Evolutionary conservation across 1,284 basidiomycete genomes (phyloP), one percentile per base, ranked within the genome.

Genomic region (Ganoderma resinaceum): DNA sequence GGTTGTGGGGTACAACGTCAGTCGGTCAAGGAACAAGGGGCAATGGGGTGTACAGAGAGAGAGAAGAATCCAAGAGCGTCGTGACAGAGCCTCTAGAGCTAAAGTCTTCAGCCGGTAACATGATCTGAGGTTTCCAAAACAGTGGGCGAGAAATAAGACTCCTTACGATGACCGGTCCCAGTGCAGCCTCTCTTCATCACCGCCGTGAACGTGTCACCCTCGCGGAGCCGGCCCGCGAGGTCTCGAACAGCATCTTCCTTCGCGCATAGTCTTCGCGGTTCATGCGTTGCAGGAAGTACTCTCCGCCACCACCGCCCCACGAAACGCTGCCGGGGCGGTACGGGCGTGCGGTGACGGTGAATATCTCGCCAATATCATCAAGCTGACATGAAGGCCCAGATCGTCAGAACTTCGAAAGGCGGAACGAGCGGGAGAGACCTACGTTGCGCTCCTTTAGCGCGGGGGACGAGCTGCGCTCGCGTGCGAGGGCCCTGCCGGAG

Each of bases 351-450:
- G 83, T 84, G 12, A 93, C 91, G 60, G 91, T 87, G 76, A 94
- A 91, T 58, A 94, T 93, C 7, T 90, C 85, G 68, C 88, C 87
- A 68, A 93, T 91, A 73, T 93, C 91, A 75, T 92, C 90, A 55
- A 92, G 84, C 90, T 80, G 58, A 37, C 8, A 12, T 0, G 23
- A 49, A 14, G 23, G 5, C 23, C 52, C 16, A 55, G 26, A 9
- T 9, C 35, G 37, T 60, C 23, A 61, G 59, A 26, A 7, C 2
- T 16, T 2, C 6, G 46, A 23, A 37, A 16, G 8, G 20, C n/a
- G 70, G 57, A 62, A 37, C 42, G 26, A 52, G 29, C 2, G 49
- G 6, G 33, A 58, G 61, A 11, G 18, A 83, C 89, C 57, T 72
- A 91, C 90, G 70, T 93, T 93, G 18, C 71, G 71, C 33, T 72